Conservation (phyloP, 2,329 filamentous ascomycete genomes). For the Trichoderma pleuroti region DNA sequence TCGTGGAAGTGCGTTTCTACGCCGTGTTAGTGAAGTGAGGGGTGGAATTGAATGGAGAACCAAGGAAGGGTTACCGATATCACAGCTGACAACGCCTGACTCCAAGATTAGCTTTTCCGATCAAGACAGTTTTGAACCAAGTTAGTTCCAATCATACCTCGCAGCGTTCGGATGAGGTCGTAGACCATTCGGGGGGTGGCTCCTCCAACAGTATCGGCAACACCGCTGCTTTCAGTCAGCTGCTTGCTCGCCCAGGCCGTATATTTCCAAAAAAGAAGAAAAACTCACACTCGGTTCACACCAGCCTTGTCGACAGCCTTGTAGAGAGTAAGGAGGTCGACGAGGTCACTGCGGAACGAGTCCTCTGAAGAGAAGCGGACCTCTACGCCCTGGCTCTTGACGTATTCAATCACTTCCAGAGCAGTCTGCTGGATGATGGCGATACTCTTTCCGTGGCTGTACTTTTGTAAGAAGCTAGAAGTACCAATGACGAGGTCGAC, state of each 20-base stretch:
- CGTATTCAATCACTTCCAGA: constrained; percentile 78
- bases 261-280: too few species aligned
- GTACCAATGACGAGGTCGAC: constrained; percentile 79
- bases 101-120: too few species aligned
- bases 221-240: constrained; percentile 40
- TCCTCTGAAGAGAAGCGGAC: constrained; percentile 47
- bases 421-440: constrained; percentile 70
- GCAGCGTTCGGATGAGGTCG: constrained; percentile 76
- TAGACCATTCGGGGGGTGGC: constrained; percentile 83
- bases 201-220: constrained; percentile 62
- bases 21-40: too few species aligned
- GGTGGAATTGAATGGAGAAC: constrained; percentile 55
- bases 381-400: constrained; percentile 56
- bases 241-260: too few species aligned
- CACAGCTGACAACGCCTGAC: too few species aligned
- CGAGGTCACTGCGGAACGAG: constrained; percentile 62
- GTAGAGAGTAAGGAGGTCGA: constrained; percentile 80
- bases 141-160: constrained; percentile 40
- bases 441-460: constrained; percentile 89
- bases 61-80: too few species aligned
- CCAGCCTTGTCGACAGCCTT: constrained; percentile 78
- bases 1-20: not conserved
- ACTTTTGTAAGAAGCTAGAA: constrained; percentile 75
- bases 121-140: too few species aligned
- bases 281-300: constrained; percentile 67